Evolutionary conservation across 2,329 filamentous ascomycete genomes (phyloP).

Genomic region (Phyllosticta capitalensis): DNA sequence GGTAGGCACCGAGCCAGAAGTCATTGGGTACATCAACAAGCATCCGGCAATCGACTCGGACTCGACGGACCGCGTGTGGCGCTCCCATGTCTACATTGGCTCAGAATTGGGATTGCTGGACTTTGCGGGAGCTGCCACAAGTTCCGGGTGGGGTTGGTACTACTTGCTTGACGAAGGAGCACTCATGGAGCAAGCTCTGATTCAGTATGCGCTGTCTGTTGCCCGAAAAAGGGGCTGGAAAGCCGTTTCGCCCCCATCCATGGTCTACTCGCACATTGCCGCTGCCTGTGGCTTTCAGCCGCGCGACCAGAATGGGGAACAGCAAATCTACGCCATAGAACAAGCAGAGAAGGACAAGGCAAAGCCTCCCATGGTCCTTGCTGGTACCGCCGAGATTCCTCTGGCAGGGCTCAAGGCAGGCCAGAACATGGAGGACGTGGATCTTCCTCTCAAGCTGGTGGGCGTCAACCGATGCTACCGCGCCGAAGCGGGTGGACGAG

Average conservation of each 20-base stretch:
- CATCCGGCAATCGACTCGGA: slow-evolving; percentile 37
- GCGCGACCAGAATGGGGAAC: slow-evolving; percentile 79
- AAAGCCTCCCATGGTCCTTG: slow-evolving; percentile 62
- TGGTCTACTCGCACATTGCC: slow-evolving; percentile 88
- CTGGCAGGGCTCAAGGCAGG: slow-evolving; percentile 84
- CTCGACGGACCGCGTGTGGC: slow-evolving; percentile 42
- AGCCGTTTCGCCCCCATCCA: slow-evolving; percentile 71
- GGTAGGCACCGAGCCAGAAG: slow-evolving; percentile 51
- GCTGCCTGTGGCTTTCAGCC: slow-evolving; percentile 91
- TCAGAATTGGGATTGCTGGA: slow-evolving; percentile 81
- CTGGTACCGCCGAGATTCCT: slow-evolving; percentile 90
- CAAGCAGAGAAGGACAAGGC: slow-evolving; percentile 52
- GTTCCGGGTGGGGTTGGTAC: slow-evolving; percentile 96
- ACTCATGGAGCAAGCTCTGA: slow-evolving; percentile 84
- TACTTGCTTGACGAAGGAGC: slow-evolving; percentile 87
- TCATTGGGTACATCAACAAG: slow-evolving; percentile 73
- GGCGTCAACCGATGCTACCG: slow-evolving; percentile 89
- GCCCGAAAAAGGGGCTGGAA: slow-evolving; percentile 68
- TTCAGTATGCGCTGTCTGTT: slow-evolving; percentile 73
- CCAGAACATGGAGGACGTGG: slow-evolving; percentile 51
- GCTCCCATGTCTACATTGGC: slow-evolving; percentile 81
- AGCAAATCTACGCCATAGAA: slow-evolving; percentile 77
- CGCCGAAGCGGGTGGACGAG: slow-evolving; percentile 84
- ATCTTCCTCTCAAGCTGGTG: slow-evolving; percentile 69
- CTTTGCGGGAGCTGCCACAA: slow-evolving; percentile 70